These are phyloP conservation scores for Lenwebbia sp. DNA, from an alignment of 345 rosid genomes.

Conservation along the genomic window DNA sequence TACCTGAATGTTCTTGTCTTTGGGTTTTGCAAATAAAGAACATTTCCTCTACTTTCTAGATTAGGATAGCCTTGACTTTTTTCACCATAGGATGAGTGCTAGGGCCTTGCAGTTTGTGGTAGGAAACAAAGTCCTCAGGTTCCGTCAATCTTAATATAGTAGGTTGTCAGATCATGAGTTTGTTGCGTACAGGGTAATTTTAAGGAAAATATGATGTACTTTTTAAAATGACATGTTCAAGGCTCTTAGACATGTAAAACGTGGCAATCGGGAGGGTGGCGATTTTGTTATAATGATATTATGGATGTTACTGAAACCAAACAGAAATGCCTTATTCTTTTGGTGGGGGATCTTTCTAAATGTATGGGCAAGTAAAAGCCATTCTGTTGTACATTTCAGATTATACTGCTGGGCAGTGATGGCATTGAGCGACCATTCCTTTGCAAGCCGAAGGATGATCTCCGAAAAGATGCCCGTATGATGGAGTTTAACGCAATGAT, in stretches of 20 bases:
- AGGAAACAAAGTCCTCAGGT: neutral
- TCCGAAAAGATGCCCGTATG: slow-evolving; percentile 99
- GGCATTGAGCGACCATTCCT: slow-evolving; percentile 90
- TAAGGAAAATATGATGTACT: neutral
- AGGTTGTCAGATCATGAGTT: neutral
- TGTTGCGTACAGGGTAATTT: neutral
- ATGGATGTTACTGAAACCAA: neutral
- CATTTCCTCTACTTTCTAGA: neutral
- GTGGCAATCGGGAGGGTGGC: neutral
- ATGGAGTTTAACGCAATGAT: slow-evolving; percentile 99
- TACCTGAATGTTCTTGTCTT: neutral
- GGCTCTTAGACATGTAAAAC: neutral
- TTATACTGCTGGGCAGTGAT: slow-evolving; percentile 86
- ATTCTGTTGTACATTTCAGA: slow-evolving; percentile 27
- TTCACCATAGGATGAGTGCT: neutral
- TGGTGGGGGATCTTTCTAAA: neutral
- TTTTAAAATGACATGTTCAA: neutral
- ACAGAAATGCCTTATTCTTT: neutral
- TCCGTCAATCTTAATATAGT: neutral
- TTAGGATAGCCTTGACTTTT: neutral
- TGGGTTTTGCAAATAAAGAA: neutral
- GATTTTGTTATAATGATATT: neutral
- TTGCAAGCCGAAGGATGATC: slow-evolving; percentile 97
- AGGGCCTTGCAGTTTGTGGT: neutral
- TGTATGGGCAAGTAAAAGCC: neutral